Evolutionary conservation across 108 stramenopile genomes (phyloP), one percentile per base, ranked within the genome.

Genomic region (Licmophora abbreviata): DNA sequence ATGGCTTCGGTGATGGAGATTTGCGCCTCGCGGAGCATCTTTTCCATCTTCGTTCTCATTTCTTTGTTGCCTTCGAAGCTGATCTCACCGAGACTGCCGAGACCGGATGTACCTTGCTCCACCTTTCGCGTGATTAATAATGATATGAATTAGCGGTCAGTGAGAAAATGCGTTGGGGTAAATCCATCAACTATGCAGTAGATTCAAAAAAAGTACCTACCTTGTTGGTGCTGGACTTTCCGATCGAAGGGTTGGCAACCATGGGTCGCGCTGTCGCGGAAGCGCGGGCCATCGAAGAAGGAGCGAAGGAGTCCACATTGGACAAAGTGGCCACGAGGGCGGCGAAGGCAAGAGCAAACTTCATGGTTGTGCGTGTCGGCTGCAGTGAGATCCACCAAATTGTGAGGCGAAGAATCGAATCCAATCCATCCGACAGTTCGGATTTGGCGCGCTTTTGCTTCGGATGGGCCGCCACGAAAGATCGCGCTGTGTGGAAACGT

Each of bases 41-140:
- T 61, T 66, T 97, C 96, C 69, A 97, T 93, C 54, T 83, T 83
- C 18, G 73, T 68, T 31, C 96, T 73, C 93, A 97, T 97, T 48
- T 64, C 68, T 37, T 79, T 68, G 52, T 89, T 88, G 5, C 85
- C 91, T 12, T 87, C 88, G 33, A 69, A 47, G 53, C 79, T 76
- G 21, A 54, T 59, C 14, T 74, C 72, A 11, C 68, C 72, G 3
- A 55, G 61, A 24, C 78, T 64, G 22, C 79, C 76, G 40, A 92
- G 73, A 15, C 29, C 15, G 32, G 38, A 40, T 5, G 38, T 18
- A 20, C 38, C 5, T 40, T 40, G 18, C 5, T 40, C 38, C 38
- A 18, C 38, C 38, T 4, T 35, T 35, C 34, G 12, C 12, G 34
- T 40, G 18, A 40, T 2, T n/a, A 40, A 40, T 15, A 40, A 11